A percentile compares a stretch with the other conserved stretches of the same genome.
These are phyloP conservation scores for Rhodotorula sp. DNA, from an alignment of 1,284 basidiomycete species.

Conservation along the genomic window DNA sequence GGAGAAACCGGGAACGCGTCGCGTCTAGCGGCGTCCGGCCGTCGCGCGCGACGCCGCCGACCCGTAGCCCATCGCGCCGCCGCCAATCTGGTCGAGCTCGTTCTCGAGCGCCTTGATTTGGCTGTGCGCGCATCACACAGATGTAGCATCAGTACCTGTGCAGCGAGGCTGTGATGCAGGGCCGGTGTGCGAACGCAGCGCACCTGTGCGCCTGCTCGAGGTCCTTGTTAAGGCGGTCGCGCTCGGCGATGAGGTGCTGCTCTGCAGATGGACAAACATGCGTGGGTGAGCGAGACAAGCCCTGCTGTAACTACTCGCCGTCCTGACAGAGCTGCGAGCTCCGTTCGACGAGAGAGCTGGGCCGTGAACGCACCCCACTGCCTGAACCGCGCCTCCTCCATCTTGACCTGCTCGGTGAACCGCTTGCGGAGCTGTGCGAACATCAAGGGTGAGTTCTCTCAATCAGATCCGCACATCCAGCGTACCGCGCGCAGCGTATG, in stretches of 20 bases:
- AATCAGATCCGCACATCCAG: not conserved
- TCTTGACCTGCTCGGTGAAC: conserved; percentile 99
- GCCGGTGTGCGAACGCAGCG: not conserved
- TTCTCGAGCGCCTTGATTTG: conserved; percentile 44
- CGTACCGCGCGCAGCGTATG: not conserved
- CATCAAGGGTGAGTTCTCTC: not conserved
- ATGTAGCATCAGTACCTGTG: not conserved
- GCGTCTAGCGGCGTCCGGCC: conserved; percentile 11
- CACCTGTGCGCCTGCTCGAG: conserved; percentile 64
- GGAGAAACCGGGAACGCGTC: not conserved
- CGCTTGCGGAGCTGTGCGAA: conserved; percentile 72
- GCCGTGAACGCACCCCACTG: conserved; percentile 86
- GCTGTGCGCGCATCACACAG: conserved; percentile 9
- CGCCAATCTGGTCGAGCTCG: conserved; percentile 42
- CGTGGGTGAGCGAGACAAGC: not conserved
- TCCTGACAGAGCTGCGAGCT: not conserved
- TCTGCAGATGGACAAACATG: conserved; percentile 3
- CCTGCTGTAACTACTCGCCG: no score
- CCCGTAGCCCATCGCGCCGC: conserved; percentile 37
- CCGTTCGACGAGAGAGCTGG: not conserved
- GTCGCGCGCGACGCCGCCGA: conserved; percentile 23
- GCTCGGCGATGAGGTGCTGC: conserved; percentile 84
- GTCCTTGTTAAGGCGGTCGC: conserved; percentile 96
- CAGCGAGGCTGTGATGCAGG: not conserved
- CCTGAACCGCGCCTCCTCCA: conserved; percentile 95